phyloP scores from a whole-genome alignment of 192 early-diverging fungal species.

The Umbelopsis isabellina region DNA sequence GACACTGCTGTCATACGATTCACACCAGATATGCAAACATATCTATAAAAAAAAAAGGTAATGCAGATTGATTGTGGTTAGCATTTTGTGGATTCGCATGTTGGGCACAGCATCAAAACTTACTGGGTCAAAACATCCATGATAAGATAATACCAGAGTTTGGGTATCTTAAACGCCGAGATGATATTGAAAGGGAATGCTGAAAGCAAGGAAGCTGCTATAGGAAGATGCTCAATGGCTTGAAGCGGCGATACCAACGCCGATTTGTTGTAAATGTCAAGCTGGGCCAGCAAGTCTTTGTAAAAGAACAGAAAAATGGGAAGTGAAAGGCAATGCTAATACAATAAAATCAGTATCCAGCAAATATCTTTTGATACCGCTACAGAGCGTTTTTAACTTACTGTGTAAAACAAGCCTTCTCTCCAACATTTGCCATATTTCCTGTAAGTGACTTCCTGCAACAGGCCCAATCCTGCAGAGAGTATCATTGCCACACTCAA shows the following conservation, averaged over 20 bases:
- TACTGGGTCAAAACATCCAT: slow-evolving; percentile 83
- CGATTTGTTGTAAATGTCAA: slow-evolving; percentile 60
- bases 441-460: slow-evolving; percentile 79
- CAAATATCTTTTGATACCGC: neutral
- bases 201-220: slow-evolving; percentile 32
- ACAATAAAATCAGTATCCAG: slow-evolving; percentile 7
- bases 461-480: slow-evolving; percentile 80
- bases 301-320: slow-evolving; percentile 81
- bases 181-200: slow-evolving; percentile 37
- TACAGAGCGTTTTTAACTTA: slow-evolving; percentile 26
- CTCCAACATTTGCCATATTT: slow-evolving; percentile 83
- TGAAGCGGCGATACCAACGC: slow-evolving; percentile 37
- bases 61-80: neutral
- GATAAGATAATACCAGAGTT: slow-evolving; percentile 71
- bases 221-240: slow-evolving; percentile 28
- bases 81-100: neutral
- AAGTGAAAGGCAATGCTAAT: slow-evolving; percentile 75
- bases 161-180: slow-evolving; percentile 51
- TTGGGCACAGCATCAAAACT: slow-evolving; percentile 26
- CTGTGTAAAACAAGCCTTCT: slow-evolving; percentile 88
- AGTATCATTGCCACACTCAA: slow-evolving; percentile 73
- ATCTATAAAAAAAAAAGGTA: slow-evolving; percentile 43
- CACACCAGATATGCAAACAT: slow-evolving; percentile 88
- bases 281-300: slow-evolving; percentile 65
- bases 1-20: slow-evolving; percentile 79